A percentile compares a stretch with the other conserved stretches of the same genome.
These are phyloP conservation scores for Austroboletus eburneus DNA, from an alignment of 768 basidiomycete species.

Conservation along the genomic window DNA sequence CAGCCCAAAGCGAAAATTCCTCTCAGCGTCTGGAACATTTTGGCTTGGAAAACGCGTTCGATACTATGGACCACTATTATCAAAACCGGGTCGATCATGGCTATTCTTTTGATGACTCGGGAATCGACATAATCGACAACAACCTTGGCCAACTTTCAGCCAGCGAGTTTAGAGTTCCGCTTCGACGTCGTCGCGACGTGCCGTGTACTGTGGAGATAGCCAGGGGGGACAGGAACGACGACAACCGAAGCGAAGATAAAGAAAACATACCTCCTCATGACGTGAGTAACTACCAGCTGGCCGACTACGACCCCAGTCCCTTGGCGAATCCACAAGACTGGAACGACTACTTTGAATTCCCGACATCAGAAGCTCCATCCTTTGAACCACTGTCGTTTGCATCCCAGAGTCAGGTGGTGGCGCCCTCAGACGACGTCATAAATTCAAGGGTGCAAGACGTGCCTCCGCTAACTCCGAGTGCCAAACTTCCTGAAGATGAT, in stretches of 20 bases:
- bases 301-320: background rate
- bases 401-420: conserved; percentile 14
- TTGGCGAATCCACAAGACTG: conserved; percentile 14
- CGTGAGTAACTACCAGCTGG: background rate
- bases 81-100: background rate
- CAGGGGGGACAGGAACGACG: conserved; percentile 14
- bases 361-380: conserved; percentile 13
- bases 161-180: conserved; percentile 4
- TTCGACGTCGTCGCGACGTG: background rate
- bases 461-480: conserved; percentile 4
- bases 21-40: background rate
- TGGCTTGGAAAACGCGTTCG: background rate
- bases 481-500: conserved; percentile 1
- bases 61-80: background rate
- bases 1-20: background rate
- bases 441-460: conserved; percentile 2
- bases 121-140: conserved; percentile 13
- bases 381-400: conserved; percentile 26
- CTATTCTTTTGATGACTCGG: conserved; percentile 12
- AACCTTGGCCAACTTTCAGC: conserved; percentile 1
- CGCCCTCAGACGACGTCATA: conserved; percentile 1
- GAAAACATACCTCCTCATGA: conserved; percentile 14
- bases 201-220: background rate
- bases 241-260: conserved; percentile 11
- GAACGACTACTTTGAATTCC: conserved; percentile 21